phyloP scores from a whole-genome alignment of 73 alveolate species.

The Blepharisma japonicum region DNA sequence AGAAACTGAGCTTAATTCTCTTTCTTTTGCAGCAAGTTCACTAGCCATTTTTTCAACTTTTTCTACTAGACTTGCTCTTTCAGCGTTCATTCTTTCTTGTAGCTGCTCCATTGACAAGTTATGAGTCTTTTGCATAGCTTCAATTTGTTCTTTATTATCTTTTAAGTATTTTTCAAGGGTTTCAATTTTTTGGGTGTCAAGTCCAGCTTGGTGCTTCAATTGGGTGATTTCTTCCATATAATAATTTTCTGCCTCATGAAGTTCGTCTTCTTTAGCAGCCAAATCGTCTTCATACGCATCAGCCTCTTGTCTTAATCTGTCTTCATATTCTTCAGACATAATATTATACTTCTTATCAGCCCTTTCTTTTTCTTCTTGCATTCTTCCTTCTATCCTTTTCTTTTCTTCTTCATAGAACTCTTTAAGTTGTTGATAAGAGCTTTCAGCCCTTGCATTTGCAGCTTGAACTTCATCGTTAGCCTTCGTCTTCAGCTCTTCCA shows the following conservation, averaged over 20 bases:
- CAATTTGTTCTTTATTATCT: constrained; percentile 8
- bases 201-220: constrained; percentile 19
- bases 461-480: background rate
- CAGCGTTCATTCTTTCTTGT: constrained; percentile 23
- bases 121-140: constrained; percentile 27
- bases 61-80: constrained; percentile 55
- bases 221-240: background rate
- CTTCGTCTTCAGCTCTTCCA: background rate
- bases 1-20: constrained; percentile 59
- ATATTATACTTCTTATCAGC: constrained; percentile 25
- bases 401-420: constrained; percentile 68
- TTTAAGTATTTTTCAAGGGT: constrained; percentile 21
- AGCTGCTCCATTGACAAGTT: constrained; percentile 8
- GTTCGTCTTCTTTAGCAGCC: background rate
- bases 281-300: constrained; percentile 45
- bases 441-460: constrained; percentile 42
- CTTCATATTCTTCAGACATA: constrained; percentile 52
- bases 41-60: constrained; percentile 59
- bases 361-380: constrained; percentile 60
- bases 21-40: constrained; percentile 58
- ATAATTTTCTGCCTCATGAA: background rate
- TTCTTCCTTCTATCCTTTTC: constrained; percentile 67
- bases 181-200: constrained; percentile 15
- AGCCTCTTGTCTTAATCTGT: constrained; percentile 40
- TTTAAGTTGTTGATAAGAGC: constrained; percentile 60